Conservation (phyloP, 352 stramenopile species). For the Phytophthora rubi region DNA sequence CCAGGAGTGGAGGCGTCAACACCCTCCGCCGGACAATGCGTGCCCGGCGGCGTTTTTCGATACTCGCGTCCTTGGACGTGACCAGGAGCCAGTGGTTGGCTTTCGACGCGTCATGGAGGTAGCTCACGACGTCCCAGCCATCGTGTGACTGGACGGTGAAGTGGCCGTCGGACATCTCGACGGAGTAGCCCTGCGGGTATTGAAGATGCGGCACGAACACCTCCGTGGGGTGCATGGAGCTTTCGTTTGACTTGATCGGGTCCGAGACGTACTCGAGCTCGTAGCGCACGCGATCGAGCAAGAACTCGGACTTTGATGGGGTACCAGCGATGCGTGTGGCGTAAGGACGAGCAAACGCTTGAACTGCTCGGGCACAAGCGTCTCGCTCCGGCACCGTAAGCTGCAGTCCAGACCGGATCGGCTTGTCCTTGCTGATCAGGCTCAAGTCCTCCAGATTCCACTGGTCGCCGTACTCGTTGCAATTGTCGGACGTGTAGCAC, state of each 20-base stretch:
- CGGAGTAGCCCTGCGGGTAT: slow-evolving; percentile 68
- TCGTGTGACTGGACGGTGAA: slow-evolving; percentile 55
- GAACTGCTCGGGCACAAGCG: slow-evolving; percentile 49
- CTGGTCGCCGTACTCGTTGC: slow-evolving; percentile 75
- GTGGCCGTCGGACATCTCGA: slow-evolving; percentile 65
- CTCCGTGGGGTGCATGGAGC: slow-evolving; percentile 45
- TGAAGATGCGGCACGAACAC: slow-evolving; percentile 82
- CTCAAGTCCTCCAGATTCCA: slow-evolving; percentile 91
- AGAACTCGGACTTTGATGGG: slow-evolving; percentile 67
- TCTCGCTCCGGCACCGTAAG: slow-evolving; percentile 33
- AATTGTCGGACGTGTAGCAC: slow-evolving; percentile 89
- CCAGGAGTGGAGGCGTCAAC: slow-evolving; percentile 21
- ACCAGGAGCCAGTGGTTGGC: slow-evolving; percentile 51
- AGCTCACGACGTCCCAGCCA: slow-evolving; percentile 69
- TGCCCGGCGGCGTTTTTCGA: slow-evolving; percentile 36
- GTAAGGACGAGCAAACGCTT: slow-evolving; percentile 74
- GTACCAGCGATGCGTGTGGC: slow-evolving; percentile 71
- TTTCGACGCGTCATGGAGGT: slow-evolving; percentile 53
- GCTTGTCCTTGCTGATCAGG: slow-evolving; percentile 67
- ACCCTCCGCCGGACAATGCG: slow-evolving; percentile 29
- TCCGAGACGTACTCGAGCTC: slow-evolving; percentile 59
- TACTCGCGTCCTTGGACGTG: slow-evolving; percentile 49
- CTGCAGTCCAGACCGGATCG: slow-evolving; percentile 18
- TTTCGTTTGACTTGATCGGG: slow-evolving; percentile 41
- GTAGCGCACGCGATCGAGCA: slow-evolving; percentile 57